Evolutionary conservation across 2,329 filamentous ascomycete species (phyloP).

Genomic region (Colletotrichum sansevieriae): DNA sequence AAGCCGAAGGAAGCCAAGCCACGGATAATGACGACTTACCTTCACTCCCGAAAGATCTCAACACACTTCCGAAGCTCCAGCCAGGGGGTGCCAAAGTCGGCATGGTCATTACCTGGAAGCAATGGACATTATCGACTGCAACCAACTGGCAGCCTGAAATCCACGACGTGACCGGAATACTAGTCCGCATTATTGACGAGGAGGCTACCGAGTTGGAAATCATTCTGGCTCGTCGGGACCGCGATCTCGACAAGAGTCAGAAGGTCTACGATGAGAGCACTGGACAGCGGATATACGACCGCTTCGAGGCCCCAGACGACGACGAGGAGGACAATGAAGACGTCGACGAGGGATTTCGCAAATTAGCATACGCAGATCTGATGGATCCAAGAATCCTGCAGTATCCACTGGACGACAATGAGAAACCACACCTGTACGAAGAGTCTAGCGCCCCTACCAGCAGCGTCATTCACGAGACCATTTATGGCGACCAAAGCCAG

Average conservation of each 20-base stretch:
- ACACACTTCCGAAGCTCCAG: conserved; percentile 63
- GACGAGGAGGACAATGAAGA: conserved; percentile 68
- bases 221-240: conserved; percentile 77
- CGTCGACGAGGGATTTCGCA: conserved; percentile 71
- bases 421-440: conserved; percentile 43
- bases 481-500: conserved; percentile 32
- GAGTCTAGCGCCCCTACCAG: conserved; percentile 41
- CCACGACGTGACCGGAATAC: conserved; percentile 73
- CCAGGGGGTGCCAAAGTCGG: conserved; percentile 64
- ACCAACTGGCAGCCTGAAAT: conserved; percentile 77
- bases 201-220: conserved; percentile 68
- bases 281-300: conserved; percentile 80
- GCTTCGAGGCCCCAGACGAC: conserved; percentile 79
- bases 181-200: conserved; percentile 67
- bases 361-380: conserved; percentile 72
- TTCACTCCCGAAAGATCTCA: conserved; percentile 69
- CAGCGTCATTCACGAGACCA: conserved; percentile 45
- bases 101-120: conserved; percentile 78
- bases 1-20: conserved; percentile 57
- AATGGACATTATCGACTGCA: conserved; percentile 70
- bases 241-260: conserved; percentile 66
- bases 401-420: conserved; percentile 46
- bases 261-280: conserved; percentile 74
- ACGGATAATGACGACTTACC: conserved; percentile 72
- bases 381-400: conserved; percentile 76